These are phyloP conservation scores for Candida loeiensis DNA, from an alignment of 805 yeast species.

Conservation along the genomic window DNA sequence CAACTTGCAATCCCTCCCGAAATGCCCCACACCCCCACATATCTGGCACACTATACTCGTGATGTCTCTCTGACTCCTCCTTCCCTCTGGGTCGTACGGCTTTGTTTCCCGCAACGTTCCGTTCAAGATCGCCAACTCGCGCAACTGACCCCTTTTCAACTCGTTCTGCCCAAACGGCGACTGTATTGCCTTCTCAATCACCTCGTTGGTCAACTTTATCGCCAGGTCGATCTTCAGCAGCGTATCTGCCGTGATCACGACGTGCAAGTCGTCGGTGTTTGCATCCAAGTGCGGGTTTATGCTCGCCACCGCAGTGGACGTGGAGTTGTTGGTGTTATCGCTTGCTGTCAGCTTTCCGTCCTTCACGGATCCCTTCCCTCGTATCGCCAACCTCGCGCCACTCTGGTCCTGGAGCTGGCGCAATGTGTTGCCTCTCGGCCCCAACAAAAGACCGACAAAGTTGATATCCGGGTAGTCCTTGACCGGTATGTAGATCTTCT, in stretches of 20 bases:
- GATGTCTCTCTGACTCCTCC: constrained; percentile 42
- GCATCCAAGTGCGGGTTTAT: constrained; percentile 21
- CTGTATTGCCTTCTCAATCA: constrained; percentile 77
- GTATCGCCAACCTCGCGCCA: constrained; percentile 84
- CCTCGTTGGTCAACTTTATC: constrained; percentile 63
- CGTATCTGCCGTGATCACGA: constrained; percentile 78
- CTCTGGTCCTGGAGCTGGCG: constrained; percentile 76
- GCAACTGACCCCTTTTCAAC: constrained; percentile 80
- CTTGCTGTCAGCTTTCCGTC: constrained; percentile 67
- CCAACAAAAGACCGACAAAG: constrained; percentile 84
- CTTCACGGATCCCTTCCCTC: constrained; percentile 95
- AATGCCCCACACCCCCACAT: constrained; percentile 85
- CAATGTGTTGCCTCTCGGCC: constrained; percentile 93
- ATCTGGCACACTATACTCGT: constrained; percentile 60
- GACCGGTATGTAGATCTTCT: constrained; percentile 81
- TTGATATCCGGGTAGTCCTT: constrained; percentile 87
- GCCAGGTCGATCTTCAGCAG: constrained; percentile 77
- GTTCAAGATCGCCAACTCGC: constrained; percentile 89
- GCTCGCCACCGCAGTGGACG: constrained; percentile 17
- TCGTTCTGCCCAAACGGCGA: constrained; percentile 95
- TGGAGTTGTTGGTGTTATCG: constrained; percentile 30
- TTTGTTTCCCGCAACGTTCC: constrained; percentile 88
- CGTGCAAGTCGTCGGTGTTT: constrained; percentile 74
- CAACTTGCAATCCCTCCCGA: constrained; percentile 77
- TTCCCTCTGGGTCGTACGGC: constrained; percentile 45